Conservation (phyloP, 106 monocot genomes). For the Cymbidium sinense region DNA sequence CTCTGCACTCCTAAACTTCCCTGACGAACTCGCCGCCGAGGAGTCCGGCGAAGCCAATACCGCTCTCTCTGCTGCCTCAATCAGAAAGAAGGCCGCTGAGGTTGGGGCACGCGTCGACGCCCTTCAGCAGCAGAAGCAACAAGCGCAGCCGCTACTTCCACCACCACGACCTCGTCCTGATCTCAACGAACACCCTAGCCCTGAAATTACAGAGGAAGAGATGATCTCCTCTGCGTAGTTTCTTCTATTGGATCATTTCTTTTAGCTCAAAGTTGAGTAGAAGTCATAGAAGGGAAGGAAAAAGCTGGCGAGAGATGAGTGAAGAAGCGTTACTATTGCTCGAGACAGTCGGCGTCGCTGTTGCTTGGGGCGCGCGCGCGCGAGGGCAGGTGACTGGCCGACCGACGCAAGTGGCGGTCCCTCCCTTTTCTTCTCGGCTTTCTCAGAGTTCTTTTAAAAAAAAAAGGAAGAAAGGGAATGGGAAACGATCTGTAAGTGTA, state of each 20-base stretch:
- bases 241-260: not conserved
- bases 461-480: too few relatives aligned
- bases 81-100: conserved; percentile 23
- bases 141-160: not conserved
- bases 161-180: conserved; percentile 31
- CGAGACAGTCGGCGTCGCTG: too few relatives aligned
- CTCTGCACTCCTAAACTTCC: conserved; percentile 29
- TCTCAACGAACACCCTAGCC: conserved; percentile 46
- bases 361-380: not conserved
- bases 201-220: conserved; percentile 30
- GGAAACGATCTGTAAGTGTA: too few relatives aligned
- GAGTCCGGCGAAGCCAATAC: not conserved
- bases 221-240: not conserved
- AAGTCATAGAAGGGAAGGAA: not conserved
- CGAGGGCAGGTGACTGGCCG: not conserved
- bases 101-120: conserved; percentile 22
- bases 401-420: not conserved
- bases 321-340: not conserved
- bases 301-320: not conserved
- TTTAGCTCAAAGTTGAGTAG: not conserved
- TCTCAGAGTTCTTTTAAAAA: too few relatives aligned
- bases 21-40: not conserved
- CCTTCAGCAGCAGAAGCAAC: conserved; percentile 2
- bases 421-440: not conserved
- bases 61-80: conserved; percentile 15